phyloP scores from a whole-genome alignment of 2,329 filamentous ascomycete species.

The Didymella glomerata region DNA sequence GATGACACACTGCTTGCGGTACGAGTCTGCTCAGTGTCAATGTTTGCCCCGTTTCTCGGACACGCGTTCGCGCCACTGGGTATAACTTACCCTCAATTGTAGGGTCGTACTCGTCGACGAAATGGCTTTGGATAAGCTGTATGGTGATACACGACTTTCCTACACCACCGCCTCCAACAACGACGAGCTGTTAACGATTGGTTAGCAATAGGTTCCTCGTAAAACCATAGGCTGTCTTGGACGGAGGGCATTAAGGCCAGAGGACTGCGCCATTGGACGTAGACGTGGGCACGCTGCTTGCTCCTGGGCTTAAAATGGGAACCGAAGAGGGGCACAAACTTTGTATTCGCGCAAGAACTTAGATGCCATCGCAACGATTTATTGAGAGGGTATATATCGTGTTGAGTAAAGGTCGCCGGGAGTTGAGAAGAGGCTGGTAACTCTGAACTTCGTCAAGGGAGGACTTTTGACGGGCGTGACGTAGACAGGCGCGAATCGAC shows the following conservation, averaged over 20 bases:
- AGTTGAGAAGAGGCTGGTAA: conserved; percentile 22
- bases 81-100: conserved; percentile 87
- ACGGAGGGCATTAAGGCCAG: not conserved
- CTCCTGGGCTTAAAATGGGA: not conserved
- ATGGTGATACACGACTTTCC: conserved; percentile 99
- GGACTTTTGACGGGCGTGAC: conserved; percentile 27
- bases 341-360: conserved; percentile 64
- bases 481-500: conserved; percentile 32
- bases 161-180: conserved; percentile 96
- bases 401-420: conserved; percentile 23
- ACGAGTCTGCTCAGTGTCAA: conserved; percentile 74
- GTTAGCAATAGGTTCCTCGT: not conserved
- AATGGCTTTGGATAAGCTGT: conserved; percentile 82
- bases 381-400: conserved; percentile 4
- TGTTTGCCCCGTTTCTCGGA: not conserved
- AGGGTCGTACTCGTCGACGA: conserved; percentile 99
- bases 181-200: conserved; percentile 64
- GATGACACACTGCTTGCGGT: conserved; percentile 99
- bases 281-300: not conserved
- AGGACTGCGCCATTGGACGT: not conserved
- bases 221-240: not conserved
- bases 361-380: conserved; percentile 36
- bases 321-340: not conserved
- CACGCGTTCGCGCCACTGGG: conserved; percentile 4
- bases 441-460: conserved; percentile 18